Evolutionary conservation across 1,284 basidiomycete genomes (phyloP).

Genomic region (Ustilago esculenta): DNA sequence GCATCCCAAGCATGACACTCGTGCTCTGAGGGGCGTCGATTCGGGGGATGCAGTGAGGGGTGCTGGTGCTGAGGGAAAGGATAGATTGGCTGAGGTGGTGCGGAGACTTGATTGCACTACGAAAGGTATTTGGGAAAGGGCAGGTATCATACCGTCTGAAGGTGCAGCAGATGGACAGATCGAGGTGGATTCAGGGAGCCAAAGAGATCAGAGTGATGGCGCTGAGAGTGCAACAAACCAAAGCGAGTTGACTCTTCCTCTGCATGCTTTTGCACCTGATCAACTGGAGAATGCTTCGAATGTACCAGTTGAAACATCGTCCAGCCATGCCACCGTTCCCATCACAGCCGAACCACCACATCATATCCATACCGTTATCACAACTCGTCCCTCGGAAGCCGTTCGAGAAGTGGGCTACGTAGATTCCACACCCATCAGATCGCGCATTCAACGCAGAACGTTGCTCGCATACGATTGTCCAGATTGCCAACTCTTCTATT

Average conservation of each 20-base stretch:
- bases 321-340: no score
- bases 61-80: no score
- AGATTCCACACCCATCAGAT: conserved; percentile 25
- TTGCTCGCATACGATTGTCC: conserved; percentile 31
- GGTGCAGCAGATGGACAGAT: neutral
- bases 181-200: neutral
- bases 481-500: conserved; percentile 38
- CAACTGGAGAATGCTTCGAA: no score
- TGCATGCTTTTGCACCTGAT: no score
- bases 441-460: conserved; percentile 11
- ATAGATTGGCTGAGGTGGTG: neutral
- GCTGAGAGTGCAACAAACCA: conserved; percentile 10
- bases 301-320: no score
- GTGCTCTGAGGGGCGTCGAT: no score
- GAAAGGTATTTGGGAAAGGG: conserved; percentile 3
- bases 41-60: no score
- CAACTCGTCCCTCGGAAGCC: neutral
- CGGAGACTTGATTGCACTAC: neutral
- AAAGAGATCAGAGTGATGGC: neutral
- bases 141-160: conserved; percentile 1
- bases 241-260: conserved; percentile 16
- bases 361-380: neutral
- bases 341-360: no score
- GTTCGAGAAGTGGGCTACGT: conserved; percentile 11
- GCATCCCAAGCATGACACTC: no score